phyloP scores from a whole-genome alignment of 352 stramenopile species.

The Globisporangium ultimum region DNA sequence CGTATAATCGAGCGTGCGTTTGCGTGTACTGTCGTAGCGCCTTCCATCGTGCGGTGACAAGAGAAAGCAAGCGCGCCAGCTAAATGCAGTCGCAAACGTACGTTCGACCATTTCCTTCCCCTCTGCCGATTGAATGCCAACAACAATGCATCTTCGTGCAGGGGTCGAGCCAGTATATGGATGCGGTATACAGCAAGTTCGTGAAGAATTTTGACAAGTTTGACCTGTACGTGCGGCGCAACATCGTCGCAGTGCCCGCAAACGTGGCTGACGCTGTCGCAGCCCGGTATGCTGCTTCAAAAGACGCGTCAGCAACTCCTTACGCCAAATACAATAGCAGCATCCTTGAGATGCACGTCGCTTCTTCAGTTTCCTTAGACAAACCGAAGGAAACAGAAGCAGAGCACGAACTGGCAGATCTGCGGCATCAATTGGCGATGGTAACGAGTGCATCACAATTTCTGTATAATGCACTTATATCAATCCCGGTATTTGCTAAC shows the following conservation, averaged over 20 bases:
- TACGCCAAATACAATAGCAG: slow-evolving; percentile 14
- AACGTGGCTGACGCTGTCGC: slow-evolving; percentile 42
- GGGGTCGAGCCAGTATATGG: slow-evolving; percentile 61
- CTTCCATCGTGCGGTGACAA: slow-evolving; percentile 32
- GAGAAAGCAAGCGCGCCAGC: slow-evolving; percentile 55
- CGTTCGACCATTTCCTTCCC: too few relatives aligned
- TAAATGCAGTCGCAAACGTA: slow-evolving; percentile 65
- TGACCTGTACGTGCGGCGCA: slow-evolving; percentile 72
- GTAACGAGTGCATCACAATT: too few relatives aligned
- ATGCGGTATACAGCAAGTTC: slow-evolving; percentile 53
- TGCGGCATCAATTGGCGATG: too few relatives aligned
- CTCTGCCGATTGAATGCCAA: too few relatives aligned
- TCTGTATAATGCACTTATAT: too few relatives aligned
- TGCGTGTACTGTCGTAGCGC: not conserved
- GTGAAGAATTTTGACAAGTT: slow-evolving; percentile 86
- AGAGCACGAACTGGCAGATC: too few relatives aligned
- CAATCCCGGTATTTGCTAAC: too few relatives aligned
- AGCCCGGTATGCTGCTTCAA: slow-evolving; percentile 29
- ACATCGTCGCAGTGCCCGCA: slow-evolving; percentile 60
- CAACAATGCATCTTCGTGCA: slow-evolving; percentile 8
- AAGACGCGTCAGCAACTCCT: slow-evolving; percentile 4
- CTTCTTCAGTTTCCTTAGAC: too few relatives aligned
- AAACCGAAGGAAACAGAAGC: too few relatives aligned
- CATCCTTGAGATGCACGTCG: slow-evolving; percentile 4
- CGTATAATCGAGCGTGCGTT: too few relatives aligned